Conservation (phyloP, 169 alveolate genomes). For the Plasmodium inui region DNA sequence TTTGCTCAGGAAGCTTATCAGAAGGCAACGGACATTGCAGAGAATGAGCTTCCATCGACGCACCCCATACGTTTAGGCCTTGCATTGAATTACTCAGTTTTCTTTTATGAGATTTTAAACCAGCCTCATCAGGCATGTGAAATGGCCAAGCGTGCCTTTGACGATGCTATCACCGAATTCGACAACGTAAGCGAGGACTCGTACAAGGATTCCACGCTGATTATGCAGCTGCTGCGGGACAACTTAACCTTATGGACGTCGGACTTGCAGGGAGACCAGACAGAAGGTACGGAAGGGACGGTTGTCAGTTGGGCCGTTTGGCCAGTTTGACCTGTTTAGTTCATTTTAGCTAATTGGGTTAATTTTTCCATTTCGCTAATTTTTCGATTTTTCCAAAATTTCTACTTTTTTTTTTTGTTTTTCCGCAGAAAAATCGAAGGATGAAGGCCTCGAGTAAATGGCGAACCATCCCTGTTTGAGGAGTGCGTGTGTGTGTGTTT, state of each 20-base stretch:
- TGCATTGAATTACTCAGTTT: slow-evolving; percentile 97
- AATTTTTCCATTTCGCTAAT: not conserved
- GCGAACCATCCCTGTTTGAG: slow-evolving; percentile 2
- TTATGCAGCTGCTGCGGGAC: slow-evolving; percentile 97
- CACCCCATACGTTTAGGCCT: slow-evolving; percentile 98
- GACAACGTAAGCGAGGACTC: slow-evolving; percentile 96
- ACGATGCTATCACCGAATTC: slow-evolving; percentile 95
- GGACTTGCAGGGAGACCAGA: slow-evolving; percentile 88
- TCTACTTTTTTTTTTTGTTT: not conserved
- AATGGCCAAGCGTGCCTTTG: slow-evolving; percentile 97
- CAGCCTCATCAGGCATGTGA: slow-evolving; percentile 99
- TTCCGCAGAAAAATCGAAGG: slow-evolving; percentile 58
- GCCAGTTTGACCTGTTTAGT: not conserved
- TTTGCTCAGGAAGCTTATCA: slow-evolving; percentile 97
- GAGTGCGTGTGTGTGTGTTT: not conserved
- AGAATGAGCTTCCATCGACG: slow-evolving; percentile 94
- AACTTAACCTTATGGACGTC: slow-evolving; percentile 97
- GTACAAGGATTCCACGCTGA: slow-evolving; percentile 95
- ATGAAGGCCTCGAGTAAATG: slow-evolving; percentile 59
- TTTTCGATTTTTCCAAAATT: not conserved
- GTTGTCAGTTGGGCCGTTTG: not conserved
- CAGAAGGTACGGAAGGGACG: slow-evolving; percentile 20
- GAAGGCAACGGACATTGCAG: slow-evolving; percentile 96
- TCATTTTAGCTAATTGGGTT: too few species aligned
- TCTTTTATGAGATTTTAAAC: slow-evolving; percentile 98